A percentile compares a stretch with the other conserved stretches of the same genome.
Evolutionary conservation across 352 stramenopile species (phyloP).

Genomic region (Heterotrichella gracilis): DNA sequence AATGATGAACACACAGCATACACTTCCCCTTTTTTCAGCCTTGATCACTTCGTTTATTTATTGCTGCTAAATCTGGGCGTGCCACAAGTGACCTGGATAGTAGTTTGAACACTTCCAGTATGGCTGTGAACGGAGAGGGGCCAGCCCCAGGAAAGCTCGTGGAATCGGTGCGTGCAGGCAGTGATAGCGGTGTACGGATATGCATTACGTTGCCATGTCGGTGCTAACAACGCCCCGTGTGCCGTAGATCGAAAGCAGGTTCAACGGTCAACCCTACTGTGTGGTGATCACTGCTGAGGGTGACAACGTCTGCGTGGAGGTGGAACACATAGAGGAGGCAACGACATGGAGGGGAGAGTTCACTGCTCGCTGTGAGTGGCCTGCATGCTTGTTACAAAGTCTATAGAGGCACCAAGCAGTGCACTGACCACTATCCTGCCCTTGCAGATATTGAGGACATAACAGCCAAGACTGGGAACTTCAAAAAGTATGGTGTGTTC

Average conservation of each 20-base stretch:
- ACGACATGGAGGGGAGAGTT: slow-evolving; percentile 23
- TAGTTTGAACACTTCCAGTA: too few species aligned
- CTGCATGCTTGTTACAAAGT: neutral
- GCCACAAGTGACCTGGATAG: too few species aligned
- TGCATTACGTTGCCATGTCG: neutral
- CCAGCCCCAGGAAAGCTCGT: neutral
- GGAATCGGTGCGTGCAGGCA: neutral
- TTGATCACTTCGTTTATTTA: too few species aligned
- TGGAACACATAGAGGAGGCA: slow-evolving; percentile 18
- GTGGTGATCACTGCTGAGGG: slow-evolving; percentile 9
- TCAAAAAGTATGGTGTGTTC: slow-evolving; percentile 53
- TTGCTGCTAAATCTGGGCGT: too few species aligned
- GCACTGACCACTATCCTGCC: neutral
- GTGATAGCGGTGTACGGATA: too few species aligned
- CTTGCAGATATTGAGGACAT: slow-evolving; percentile 41
- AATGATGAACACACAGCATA: too few species aligned
- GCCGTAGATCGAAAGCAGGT: neutral
- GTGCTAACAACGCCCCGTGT: neutral
- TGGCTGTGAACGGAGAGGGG: too few species aligned
- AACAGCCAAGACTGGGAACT: slow-evolving; percentile 58
- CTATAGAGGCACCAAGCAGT: neutral
- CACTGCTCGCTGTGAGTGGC: slow-evolving; percentile 18
- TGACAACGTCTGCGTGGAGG: slow-evolving; percentile 17
- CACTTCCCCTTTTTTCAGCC: too few species aligned
- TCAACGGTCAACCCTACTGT: neutral